These are phyloP conservation scores for Yamadazyma membranifaciens DNA, from an alignment of 1,139 yeast species.

Conservation along the genomic window DNA sequence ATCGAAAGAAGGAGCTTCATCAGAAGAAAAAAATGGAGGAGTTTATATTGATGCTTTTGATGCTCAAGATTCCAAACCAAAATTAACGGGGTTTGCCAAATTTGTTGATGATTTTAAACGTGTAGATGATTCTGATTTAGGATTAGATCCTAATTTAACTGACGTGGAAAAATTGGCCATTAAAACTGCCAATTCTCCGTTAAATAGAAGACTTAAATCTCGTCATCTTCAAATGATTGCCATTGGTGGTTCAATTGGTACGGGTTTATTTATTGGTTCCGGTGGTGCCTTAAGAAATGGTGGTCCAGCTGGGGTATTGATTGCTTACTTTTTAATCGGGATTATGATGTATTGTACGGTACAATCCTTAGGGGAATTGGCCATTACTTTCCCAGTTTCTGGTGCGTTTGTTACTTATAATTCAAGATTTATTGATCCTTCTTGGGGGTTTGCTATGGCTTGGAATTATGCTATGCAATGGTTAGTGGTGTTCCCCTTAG, in stretches of 20 bases:
- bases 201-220: conserved; percentile 58
- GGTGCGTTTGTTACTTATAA: conserved; percentile 74
- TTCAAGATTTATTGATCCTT: conserved; percentile 65
- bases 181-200: conserved; percentile 67
- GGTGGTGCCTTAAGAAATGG: conserved; percentile 57
- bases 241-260: conserved; percentile 58
- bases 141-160: conserved; percentile 56
- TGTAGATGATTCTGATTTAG: conserved; percentile 46
- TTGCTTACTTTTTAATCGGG: conserved; percentile 54
- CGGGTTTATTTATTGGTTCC: conserved; percentile 65
- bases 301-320: conserved; percentile 74
- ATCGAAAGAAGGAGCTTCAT: conserved; percentile 37
- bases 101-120: conserved; percentile 58
- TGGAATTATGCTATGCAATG: conserved; percentile 74
- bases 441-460: conserved; percentile 79
- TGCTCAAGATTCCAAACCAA: conserved; percentile 23
- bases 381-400: conserved; percentile 68
- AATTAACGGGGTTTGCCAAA: conserved; percentile 37
- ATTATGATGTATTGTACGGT: conserved; percentile 59
- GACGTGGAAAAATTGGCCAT: conserved; percentile 69
- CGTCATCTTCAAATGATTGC: conserved; percentile 82
- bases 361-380: conserved; percentile 71
- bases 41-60: conserved; percentile 45
- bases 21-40: conserved; percentile 41
- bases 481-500: conserved; percentile 70